Conservation (phyloP, 73 alveolate genomes). For the Paramecium caudatum region DNA sequence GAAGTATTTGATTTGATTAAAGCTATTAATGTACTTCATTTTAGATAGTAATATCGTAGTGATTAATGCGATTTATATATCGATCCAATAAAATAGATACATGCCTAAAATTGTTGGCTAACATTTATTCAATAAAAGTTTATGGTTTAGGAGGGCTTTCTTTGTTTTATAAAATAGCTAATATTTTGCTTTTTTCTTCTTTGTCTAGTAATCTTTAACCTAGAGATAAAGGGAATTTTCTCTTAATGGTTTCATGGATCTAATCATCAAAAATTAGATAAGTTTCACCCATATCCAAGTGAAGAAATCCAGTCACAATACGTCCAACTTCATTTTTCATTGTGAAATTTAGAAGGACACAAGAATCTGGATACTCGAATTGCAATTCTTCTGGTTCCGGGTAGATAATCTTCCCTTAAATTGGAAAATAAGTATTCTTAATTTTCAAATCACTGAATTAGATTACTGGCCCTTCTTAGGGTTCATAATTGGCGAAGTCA, state of each 20-base stretch:
- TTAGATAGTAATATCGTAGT: background rate
- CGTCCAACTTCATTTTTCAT: background rate
- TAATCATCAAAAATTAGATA: no score
- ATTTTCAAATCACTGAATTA: background rate
- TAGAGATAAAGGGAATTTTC: no score
- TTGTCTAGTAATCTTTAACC: no score
- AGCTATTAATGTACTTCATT: background rate
- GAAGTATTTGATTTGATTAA: background rate
- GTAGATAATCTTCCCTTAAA: background rate
- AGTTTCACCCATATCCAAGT: no score
- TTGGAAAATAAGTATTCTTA: slow-evolving; percentile 1
- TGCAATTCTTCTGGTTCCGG: slow-evolving; percentile 3
- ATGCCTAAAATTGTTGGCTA: background rate
- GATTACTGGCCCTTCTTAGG: background rate
- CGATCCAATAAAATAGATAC: background rate
- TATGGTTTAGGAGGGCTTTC: no score
- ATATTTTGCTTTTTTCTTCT: no score
- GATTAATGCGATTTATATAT: slow-evolving; percentile 16
- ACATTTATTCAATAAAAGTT: background rate
- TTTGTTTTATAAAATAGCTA: no score
- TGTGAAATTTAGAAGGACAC: background rate
- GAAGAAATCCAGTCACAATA: no score
- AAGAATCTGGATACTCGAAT: background rate
- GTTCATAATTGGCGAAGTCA: background rate
- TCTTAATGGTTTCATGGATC: no score